Evolutionary conservation across 2,329 filamentous ascomycete species (phyloP).

Genomic region (Ascomycota sp.): DNA sequence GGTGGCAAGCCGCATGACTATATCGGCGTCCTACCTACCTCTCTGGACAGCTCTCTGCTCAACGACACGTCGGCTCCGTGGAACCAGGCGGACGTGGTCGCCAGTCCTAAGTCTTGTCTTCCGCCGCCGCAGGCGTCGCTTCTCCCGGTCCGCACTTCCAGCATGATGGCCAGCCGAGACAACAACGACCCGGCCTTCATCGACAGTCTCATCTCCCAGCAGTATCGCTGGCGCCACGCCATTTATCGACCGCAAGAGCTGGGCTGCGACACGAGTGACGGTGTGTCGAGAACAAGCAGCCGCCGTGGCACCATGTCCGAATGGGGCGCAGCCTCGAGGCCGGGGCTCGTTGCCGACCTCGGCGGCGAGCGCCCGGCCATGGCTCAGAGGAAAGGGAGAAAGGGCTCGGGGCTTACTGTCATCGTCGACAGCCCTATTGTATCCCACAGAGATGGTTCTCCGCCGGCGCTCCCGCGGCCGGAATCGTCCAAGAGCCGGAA

Average conservation of each 20-base stretch:
- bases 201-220: slow-evolving; percentile 5
- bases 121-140: slow-evolving; percentile 3
- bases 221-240: too few relatives aligned
- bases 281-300: too few relatives aligned
- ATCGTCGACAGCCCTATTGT: slow-evolving; percentile 6
- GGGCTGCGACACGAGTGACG: too few relatives aligned
- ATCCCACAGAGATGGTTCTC: slow-evolving; percentile 2
- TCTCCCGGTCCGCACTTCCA: slow-evolving; percentile 9
- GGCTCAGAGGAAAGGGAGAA: neutral
- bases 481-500: slow-evolving; percentile 11
- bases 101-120: too few relatives aligned
- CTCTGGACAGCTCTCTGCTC: slow-evolving; percentile 5
- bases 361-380: neutral
- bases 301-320: too few relatives aligned
- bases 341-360: too few relatives aligned
- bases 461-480: slow-evolving; percentile 2
- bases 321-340: too few relatives aligned
- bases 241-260: too few relatives aligned
- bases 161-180: slow-evolving; percentile 5
- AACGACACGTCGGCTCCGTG: slow-evolving; percentile 6
- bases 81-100: too few relatives aligned
- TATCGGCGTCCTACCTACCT: slow-evolving; percentile 6
- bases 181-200: slow-evolving; percentile 5
- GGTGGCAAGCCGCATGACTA: slow-evolving; percentile 5
- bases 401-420: neutral